phyloP scores from a whole-genome alignment of 2,329 filamentous ascomycete species.

The Penicillium sp. region DNA sequence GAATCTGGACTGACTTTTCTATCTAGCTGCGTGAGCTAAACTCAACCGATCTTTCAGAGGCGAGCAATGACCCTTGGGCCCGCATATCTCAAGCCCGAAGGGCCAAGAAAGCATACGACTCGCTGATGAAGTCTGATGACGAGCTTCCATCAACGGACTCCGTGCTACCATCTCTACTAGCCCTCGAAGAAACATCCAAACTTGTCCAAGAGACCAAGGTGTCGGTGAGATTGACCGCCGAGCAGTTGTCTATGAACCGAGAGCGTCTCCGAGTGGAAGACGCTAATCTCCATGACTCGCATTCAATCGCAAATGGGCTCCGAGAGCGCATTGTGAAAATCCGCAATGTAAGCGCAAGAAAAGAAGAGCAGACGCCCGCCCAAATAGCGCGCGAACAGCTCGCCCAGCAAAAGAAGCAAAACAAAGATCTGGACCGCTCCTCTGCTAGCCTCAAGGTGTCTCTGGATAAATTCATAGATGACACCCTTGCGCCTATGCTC shows the following conservation, averaged over 20 bases:
- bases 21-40: slow-evolving; percentile 37
- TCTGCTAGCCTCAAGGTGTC: slow-evolving; percentile 63
- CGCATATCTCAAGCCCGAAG: slow-evolving; percentile 51
- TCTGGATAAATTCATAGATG: slow-evolving; percentile 71
- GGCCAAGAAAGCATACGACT: slow-evolving; percentile 67
- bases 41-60: slow-evolving; percentile 33
- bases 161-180: slow-evolving; percentile 69
- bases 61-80: slow-evolving; percentile 28
- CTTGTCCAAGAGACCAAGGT: slow-evolving; percentile 66
- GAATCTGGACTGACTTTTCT: slow-evolving; percentile 15
- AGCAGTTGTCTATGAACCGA: slow-evolving; percentile 42
- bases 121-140: slow-evolving; percentile 62
- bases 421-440: slow-evolving; percentile 61
- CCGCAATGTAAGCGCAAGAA: slow-evolving; percentile 58
- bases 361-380: slow-evolving; percentile 60
- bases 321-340: slow-evolving; percentile 62
- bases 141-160: slow-evolving; percentile 69
- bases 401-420: slow-evolving; percentile 61
- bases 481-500: slow-evolving; percentile 71
- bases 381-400: slow-evolving; percentile 66
- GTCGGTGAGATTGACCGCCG: slow-evolving; percentile 53
- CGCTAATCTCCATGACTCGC: slow-evolving; percentile 50
- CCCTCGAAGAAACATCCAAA: slow-evolving; percentile 66
- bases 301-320: slow-evolving; percentile 50
- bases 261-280: slow-evolving; percentile 49